Conservation (phyloP, 108 stramenopile species). For the Epipyxis sp. region DNA sequence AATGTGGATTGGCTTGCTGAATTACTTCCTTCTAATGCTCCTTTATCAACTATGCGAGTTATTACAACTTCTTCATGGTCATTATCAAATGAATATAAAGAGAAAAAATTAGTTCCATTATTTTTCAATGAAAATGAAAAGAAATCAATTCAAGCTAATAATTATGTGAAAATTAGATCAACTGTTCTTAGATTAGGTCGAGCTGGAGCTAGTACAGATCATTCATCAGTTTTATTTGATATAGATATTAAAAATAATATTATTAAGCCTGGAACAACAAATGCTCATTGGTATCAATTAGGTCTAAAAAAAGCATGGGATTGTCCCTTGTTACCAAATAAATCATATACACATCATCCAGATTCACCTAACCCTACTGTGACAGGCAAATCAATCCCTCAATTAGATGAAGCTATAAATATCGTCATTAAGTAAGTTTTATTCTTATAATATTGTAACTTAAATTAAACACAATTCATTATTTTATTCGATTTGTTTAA, state of each 20-base stretch:
- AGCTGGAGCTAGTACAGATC: constrained; percentile 82
- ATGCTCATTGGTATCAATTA: constrained; percentile 91
- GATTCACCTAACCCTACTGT: constrained; percentile 41
- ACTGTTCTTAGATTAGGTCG: constrained; percentile 88
- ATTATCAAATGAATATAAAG: neutral
- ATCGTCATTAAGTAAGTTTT: constrained; percentile 38
- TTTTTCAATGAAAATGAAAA: neutral
- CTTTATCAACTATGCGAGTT: constrained; percentile 94
- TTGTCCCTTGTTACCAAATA: constrained; percentile 44
- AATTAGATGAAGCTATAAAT: constrained; percentile 35
- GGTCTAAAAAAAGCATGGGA: constrained; percentile 52
- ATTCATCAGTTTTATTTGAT: constrained; percentile 89
- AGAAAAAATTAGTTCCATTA: neutral
- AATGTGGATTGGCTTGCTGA: constrained; percentile 50
- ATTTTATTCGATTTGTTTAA: neutral
- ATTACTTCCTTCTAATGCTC: constrained; percentile 80
- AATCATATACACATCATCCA: constrained; percentile 46
- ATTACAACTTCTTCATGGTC: constrained; percentile 74
- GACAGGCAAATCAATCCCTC: constrained; percentile 49
- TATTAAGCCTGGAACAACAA: constrained; percentile 83
- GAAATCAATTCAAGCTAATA: neutral
- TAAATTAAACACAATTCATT: too few species aligned
- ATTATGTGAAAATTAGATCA: neutral
- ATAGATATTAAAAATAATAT: constrained; percentile 77
- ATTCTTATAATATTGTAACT: too few species aligned